A percentile compares a stretch with the other conserved stretches of the same genome.
Conservation (phyloP, 257 asterid species). For the Penstemon davidsonii region DNA sequence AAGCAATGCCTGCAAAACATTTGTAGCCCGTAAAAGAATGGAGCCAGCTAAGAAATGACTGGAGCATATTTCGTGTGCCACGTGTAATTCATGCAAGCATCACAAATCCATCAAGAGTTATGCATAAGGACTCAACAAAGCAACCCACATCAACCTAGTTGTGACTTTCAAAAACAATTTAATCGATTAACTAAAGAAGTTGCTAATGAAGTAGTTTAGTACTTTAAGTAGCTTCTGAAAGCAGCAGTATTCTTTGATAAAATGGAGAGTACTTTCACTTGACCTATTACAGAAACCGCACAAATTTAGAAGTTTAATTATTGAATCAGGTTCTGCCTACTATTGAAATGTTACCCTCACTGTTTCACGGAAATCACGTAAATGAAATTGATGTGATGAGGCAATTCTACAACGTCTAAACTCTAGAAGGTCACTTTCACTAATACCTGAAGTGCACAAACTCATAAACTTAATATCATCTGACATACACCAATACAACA, state of each 20-base stretch:
- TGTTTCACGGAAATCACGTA: background rate
- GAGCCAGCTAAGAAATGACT: slow-evolving; percentile 8
- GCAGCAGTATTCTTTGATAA: background rate
- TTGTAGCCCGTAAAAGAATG: slow-evolving; percentile 15
- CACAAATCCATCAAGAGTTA: background rate
- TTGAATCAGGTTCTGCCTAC: background rate
- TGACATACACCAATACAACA: slow-evolving; percentile 24
- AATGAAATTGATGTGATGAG: background rate
- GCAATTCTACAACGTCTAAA: slow-evolving; percentile 5
- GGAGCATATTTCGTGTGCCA: background rate
- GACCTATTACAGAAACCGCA: slow-evolving; percentile 11
- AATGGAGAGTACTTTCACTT: slow-evolving; percentile 9
- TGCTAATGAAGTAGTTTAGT: background rate
- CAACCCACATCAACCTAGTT: background rate
- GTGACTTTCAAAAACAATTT: too few relatives aligned
- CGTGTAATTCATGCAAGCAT: slow-evolving; percentile 12
- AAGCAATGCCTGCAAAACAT: slow-evolving; percentile 79
- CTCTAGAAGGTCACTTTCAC: slow-evolving; percentile 11
- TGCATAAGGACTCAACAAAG: slow-evolving; percentile 11
- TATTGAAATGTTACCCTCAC: background rate
- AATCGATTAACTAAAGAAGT: background rate
- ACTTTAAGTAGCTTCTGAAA: too few relatives aligned
- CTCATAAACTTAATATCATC: slow-evolving; percentile 13
- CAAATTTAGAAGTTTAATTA: slow-evolving; percentile 14
- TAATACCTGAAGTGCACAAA: slow-evolving; percentile 5